Evolutionary conservation across 805 yeast genomes (phyloP).

Genomic region (Suhomyces prunicola): DNA sequence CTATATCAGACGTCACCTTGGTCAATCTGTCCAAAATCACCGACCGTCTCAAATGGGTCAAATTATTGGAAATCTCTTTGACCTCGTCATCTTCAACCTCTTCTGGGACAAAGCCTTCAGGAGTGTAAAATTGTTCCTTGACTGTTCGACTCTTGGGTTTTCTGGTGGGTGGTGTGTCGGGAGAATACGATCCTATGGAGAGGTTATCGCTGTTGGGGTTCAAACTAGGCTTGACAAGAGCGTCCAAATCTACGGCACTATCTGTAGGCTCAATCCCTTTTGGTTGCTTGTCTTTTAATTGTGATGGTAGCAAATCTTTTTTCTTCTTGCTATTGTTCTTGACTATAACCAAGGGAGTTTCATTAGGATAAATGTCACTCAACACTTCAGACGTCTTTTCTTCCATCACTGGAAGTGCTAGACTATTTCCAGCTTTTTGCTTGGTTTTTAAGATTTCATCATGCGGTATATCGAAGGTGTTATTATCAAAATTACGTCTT

Average conservation of each 20-base stretch:
- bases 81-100: constrained; percentile 9
- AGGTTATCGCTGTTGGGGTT: constrained; percentile 13
- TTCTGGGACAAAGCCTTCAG: constrained; percentile 4
- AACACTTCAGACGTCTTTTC: constrained; percentile 40
- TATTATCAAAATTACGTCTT: constrained; percentile 14
- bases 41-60: constrained; percentile 27
- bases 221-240: constrained; percentile 1
- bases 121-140: neutral
- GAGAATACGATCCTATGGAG: constrained; percentile 39
- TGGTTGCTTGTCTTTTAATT: neutral
- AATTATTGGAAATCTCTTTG: constrained; percentile 9
- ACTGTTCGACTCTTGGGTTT: neutral
- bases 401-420: constrained; percentile 9
- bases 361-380: constrained; percentile 38
- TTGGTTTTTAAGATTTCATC: constrained; percentile 14
- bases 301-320: constrained; percentile 2
- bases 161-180: constrained; percentile 32
- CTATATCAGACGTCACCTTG: constrained; percentile 38
- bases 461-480: constrained; percentile 19
- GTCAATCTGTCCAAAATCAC: constrained; percentile 36
- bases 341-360: constrained; percentile 31
- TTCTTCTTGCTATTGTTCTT: constrained; percentile 18
- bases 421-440: neutral
- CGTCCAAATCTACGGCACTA: neutral
- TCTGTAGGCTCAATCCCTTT: neutral